These are phyloP conservation scores for Cylindrotheca closterium DNA, from an alignment of 108 stramenopile genomes.

Conservation along the genomic window DNA sequence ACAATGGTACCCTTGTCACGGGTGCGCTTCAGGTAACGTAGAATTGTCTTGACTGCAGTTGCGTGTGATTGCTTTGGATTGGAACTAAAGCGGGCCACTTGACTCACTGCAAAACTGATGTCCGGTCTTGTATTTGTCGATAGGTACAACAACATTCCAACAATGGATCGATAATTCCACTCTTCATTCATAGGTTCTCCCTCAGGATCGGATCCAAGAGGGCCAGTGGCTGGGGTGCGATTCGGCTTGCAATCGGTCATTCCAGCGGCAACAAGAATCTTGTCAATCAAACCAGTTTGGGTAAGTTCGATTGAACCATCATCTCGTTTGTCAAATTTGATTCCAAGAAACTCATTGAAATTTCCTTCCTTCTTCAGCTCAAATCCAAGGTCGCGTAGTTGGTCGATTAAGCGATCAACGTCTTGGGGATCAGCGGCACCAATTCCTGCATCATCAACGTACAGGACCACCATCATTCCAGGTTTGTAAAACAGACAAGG, in stretches of 20 bases:
- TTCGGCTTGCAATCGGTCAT: slow-evolving; percentile 24
- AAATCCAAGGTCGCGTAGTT: slow-evolving; percentile 19
- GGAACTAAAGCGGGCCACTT: slow-evolving; percentile 25
- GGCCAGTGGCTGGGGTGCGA: slow-evolving; percentile 7
- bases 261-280: slow-evolving; percentile 25
- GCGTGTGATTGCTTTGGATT: slow-evolving; percentile 17
- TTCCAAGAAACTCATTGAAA: slow-evolving; percentile 30
- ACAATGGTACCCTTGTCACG: slow-evolving; percentile 40
- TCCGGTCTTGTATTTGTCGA: slow-evolving; percentile 36
- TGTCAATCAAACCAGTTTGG: too few species aligned
- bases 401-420: slow-evolving; percentile 19
- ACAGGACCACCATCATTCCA: too few species aligned
- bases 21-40: slow-evolving; percentile 32
- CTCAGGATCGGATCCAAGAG: slow-evolving; percentile 38
- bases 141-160: slow-evolving; percentile 52
- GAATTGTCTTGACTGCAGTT: slow-evolving; percentile 27
- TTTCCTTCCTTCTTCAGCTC: too few species aligned
- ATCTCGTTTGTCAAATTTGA: too few species aligned
- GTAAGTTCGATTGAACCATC: too few species aligned
- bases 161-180: too few species aligned
- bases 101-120: slow-evolving; percentile 38
- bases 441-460: too few species aligned
- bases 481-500: slow-evolving; percentile 12
- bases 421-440: background rate
- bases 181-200: too few species aligned